Percentiles rank a stretch among this genome's conserved stretches.
Conservation (phyloP, 805 yeast species). For the Metschnikowia gelsemii region DNA sequence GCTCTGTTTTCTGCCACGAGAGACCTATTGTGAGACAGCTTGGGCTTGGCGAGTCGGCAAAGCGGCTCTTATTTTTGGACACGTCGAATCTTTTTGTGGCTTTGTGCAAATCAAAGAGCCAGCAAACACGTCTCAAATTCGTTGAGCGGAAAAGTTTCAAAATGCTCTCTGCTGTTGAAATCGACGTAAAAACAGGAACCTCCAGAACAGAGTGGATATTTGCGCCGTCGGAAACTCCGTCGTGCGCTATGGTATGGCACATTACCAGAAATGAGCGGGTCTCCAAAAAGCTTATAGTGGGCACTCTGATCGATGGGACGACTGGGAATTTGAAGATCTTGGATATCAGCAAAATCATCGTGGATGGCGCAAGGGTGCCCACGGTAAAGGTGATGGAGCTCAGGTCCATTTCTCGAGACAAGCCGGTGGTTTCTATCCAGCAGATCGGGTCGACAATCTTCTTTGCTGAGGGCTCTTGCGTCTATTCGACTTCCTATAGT, state of each 20-base stretch:
- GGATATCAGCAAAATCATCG: conserved; percentile 27
- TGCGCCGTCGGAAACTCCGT: conserved; percentile 30
- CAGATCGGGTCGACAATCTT: conserved; percentile 36
- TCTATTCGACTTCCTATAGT: conserved; percentile 36
- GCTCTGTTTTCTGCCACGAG: conserved; percentile 25
- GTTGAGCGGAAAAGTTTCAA: conserved; percentile 33
- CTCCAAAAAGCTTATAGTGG: conserved; percentile 39
- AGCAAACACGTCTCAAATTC: conserved; percentile 29
- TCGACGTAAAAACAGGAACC: conserved; percentile 11
- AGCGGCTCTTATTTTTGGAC: conserved; percentile 31
- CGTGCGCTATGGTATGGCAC: conserved; percentile 37
- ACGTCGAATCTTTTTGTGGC: conserved; percentile 30
- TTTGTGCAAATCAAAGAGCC: conserved; percentile 31
- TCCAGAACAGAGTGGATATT: conserved; percentile 21
- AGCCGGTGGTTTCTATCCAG: conserved; percentile 34
- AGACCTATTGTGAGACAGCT: conserved; percentile 31
- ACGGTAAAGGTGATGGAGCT: conserved; percentile 30
- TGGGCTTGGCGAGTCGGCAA: conserved; percentile 33
- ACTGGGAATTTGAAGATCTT: conserved; percentile 37
- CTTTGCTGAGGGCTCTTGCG: conserved; percentile 30
- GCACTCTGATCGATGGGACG: conserved; percentile 19
- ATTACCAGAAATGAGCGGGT: conserved; percentile 29
- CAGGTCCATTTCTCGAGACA: conserved; percentile 30
- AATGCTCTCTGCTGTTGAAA: conserved; percentile 26
- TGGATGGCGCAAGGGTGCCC: conserved; percentile 17